phyloP scores from a whole-genome alignment of 2,329 filamentous ascomycete genomes.

The Ustulina deusta region DNA sequence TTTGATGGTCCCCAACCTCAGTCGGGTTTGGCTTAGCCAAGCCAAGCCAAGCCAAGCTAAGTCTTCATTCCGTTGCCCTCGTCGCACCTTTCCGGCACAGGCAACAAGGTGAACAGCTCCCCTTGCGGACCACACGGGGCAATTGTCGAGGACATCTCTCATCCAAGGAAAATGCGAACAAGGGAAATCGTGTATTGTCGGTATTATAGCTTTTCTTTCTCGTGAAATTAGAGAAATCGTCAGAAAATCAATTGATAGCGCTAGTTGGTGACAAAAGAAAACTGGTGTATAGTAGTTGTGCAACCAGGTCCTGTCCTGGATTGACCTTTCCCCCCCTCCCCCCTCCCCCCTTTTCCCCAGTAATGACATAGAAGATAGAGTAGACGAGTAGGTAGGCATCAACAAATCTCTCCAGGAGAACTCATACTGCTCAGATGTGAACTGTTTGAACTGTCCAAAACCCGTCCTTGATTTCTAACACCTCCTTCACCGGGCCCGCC shows the following conservation, averaged over 20 bases:
- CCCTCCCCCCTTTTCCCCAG: background rate
- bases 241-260: background rate
- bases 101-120: background rate
- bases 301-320: background rate
- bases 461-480: conserved; percentile 31
- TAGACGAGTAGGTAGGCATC: conserved; percentile 10
- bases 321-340: background rate
- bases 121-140: no score
- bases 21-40: background rate
- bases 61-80: background rate
- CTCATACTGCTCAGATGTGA: background rate
- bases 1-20: background rate
- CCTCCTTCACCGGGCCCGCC: conserved; percentile 29
- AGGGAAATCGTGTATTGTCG: background rate
- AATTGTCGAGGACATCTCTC: background rate
- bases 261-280: conserved; percentile 3
- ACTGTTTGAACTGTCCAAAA: conserved; percentile 24
- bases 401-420: conserved; percentile 3
- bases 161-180: background rate
- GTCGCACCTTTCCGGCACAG: background rate
- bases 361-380: conserved; percentile 5
- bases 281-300: background rate
- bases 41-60: background rate
- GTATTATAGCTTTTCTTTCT: background rate
- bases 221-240: background rate